phyloP scores from a whole-genome alignment of 352 stramenopile genomes.

The Globisporangium yorkense region DNA sequence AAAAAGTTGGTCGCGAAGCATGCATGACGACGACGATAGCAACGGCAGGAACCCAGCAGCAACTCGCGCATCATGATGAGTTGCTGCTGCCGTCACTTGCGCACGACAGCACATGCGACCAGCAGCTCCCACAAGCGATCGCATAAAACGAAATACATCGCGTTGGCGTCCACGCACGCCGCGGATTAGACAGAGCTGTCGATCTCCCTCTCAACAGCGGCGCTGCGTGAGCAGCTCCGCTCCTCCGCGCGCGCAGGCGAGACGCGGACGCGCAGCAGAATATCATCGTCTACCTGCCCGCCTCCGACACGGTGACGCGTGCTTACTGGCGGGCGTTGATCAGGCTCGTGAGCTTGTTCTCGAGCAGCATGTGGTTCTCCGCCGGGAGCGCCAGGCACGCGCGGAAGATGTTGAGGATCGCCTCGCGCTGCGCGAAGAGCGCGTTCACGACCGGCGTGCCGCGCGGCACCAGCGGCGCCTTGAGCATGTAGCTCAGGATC shows the following conservation, averaged over 20 bases:
- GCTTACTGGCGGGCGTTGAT: conserved; percentile 63
- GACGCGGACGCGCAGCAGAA: neutral
- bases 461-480: conserved; percentile 97
- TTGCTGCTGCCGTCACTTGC: too few species aligned
- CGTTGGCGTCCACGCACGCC: neutral
- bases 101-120: too few species aligned
- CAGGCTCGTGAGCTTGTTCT: conserved; percentile 91
- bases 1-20: too few species aligned
- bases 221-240: too few species aligned
- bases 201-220: too few species aligned
- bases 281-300: neutral
- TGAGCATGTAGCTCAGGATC: conserved; percentile 98
- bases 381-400: conserved; percentile 95
- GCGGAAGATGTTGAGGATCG: conserved; percentile 98
- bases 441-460: conserved; percentile 99
- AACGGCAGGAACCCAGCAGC: too few species aligned
- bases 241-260: too few species aligned
- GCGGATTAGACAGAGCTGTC: too few species aligned
- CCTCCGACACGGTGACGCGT: neutral
- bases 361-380: conserved; percentile 98
- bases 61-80: too few species aligned
- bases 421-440: conserved; percentile 97
- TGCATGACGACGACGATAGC: too few species aligned
- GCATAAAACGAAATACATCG: neutral
- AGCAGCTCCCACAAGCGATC: too few species aligned